A percentile compares a stretch with the other conserved stretches of the same genome.
phyloP scores from a whole-genome alignment of 805 yeast genomes.

The Nakazawaea populi region DNA sequence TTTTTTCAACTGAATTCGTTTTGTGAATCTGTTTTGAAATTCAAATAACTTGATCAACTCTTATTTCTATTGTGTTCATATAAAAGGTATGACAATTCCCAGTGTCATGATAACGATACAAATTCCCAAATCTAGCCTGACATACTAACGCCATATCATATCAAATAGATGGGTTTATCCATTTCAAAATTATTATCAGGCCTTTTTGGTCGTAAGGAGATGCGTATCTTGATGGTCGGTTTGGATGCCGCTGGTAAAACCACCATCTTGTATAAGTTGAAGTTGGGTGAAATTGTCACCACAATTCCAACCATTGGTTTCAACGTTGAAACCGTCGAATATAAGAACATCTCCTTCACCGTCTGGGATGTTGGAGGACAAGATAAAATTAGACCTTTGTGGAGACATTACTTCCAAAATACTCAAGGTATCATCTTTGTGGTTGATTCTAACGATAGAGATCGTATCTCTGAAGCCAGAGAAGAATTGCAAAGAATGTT shows the following conservation, averaged over 20 bases:
- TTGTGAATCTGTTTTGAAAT: too few relatives aligned
- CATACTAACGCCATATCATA: not conserved
- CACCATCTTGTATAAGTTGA: constrained; percentile 90
- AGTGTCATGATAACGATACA: not conserved
- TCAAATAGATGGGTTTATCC: constrained; percentile 78
- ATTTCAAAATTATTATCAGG: constrained; percentile 91
- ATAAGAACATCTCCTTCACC: constrained; percentile 93
- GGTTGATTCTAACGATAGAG: constrained; percentile 96
- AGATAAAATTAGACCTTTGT: constrained; percentile 95
- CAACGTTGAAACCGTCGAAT: constrained; percentile 96
- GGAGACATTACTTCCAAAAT: constrained; percentile 99
- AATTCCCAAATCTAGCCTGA: not conserved
- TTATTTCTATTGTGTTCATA: too few relatives aligned
- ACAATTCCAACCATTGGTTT: constrained; percentile 96
- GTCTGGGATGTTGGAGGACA: constrained; percentile 99
- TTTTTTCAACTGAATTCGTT: not conserved
- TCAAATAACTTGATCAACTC: too few relatives aligned
- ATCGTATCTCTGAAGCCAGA: constrained; percentile 96
- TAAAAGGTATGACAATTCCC: too few relatives aligned
- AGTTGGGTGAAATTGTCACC: constrained; percentile 93
- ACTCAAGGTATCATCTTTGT: constrained; percentile 98
- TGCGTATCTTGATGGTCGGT: constrained; percentile 98
- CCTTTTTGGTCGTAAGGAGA: constrained; percentile 95
- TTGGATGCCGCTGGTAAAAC: constrained; percentile 98
- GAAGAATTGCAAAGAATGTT: constrained; percentile 98